Evolutionary conservation across 73 alveolate species (phyloP), one percentile per base, ranked within the genome.

Genomic region (Halteria grandinella): DNA sequence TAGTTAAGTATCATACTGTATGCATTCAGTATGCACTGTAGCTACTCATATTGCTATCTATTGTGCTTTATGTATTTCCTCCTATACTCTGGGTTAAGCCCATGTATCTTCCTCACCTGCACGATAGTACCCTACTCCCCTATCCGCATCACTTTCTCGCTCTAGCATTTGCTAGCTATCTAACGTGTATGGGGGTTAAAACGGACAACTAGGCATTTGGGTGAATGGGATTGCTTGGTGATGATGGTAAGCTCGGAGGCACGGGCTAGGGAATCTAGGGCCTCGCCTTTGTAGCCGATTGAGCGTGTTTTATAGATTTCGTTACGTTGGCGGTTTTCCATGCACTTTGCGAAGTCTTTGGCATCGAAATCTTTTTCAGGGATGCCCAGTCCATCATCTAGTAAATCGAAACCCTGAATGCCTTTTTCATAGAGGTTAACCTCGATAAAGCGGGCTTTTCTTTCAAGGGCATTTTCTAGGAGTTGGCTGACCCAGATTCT

Each of bases 231-330:
- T 1, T 20, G 60, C 50, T 51, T 70, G 4, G 83, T 20, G 1
- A 50, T 50, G 18, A 70, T 70, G 24, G 55, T 29, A 1, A 70
- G 45, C 18, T 70, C 83, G 33, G 62, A 15, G 4, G 72, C 34
- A 14, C 58, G 5, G 45, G 48, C 33, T 15, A 70, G 28, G 23
- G 72, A 70, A 25, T 33, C 55, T 2, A 70, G 4, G 18, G 83
- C 69, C 31, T 70, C 83, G 8, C 83, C 83, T 51, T 51, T 70
- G 51, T 28, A 70, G 10, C 83, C 83, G 32, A 70, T 70, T 33
- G 72, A 48, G 18, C 71, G 2, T 8, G 72, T 48, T 70, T 70
- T 70, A 31, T 70, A 70, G 24, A 70, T 70, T 39, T 45, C 72
- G 34, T 70, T 70, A 18, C 71, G 14, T 18, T 53, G 43, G 24